Evolutionary conservation across 768 basidiomycete species (phyloP), one percentile per base, ranked within the genome.

Genomic region (Boletus sensibilis): DNA sequence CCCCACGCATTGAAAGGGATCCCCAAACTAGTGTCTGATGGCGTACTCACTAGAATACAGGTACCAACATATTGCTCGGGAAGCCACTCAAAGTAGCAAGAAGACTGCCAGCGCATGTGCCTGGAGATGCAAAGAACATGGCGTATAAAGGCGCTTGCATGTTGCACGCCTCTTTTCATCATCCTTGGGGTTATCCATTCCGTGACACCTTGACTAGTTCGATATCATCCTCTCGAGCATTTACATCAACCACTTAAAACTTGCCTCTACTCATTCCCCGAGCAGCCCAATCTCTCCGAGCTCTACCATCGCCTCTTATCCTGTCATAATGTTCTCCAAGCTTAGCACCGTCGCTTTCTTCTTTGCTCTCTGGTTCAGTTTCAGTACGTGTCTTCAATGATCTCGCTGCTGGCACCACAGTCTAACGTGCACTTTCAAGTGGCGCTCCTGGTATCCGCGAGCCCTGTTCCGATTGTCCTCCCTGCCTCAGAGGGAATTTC

Each of bases 1-100:
- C 29, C 34, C 8, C 29, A 41, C 46, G 10, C 37, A 29, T 20
- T 41, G 13, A 58, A 58, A 44, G 50, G 55, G 51, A 59, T 8
- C 37, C 21, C 55, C 40, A 55, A 57, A 59, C 39, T 23, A 23
- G 53, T 52, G 14, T 45, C 21, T 0, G 27, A 21, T 37, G 38
- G 52, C 27, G 21, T 37, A 40, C n/a, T 18, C 40, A 25, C 39
- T 35, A 18, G 37, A 59, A 14, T 35, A 33, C 11, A 23, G 27
- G 42, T 31, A 23, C 20, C 6, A n/a, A 45, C 12, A 10, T 5
- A 25, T 38, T 27, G 16, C 21, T 21, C 38, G 25, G 34, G 29
- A 31, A 25, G 29, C 20, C 18, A 29, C 27, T 11, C 16, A 40
- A 33, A 18, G 37, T 21, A 38, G 46, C 43, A 38, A 50, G 11